Evolutionary conservation across 202 grass and related monocot genomes (phyloP), one percentile per base, ranked within the genome.

Genomic region (Bolboschoenoplectus hybrid): DNA sequence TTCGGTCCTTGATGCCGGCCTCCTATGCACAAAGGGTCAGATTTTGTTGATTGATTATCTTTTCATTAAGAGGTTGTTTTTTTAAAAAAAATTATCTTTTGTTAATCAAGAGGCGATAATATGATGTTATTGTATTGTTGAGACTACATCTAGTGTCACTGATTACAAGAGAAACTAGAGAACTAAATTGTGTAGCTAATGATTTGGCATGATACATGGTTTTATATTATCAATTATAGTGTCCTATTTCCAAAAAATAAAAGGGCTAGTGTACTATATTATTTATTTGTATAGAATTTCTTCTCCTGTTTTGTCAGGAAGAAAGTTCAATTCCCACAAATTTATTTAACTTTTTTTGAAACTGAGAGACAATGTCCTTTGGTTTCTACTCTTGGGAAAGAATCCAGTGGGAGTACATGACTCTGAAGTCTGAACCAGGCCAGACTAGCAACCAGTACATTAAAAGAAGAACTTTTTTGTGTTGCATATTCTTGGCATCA

Each of bases 1-100:
- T 98, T 86, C 93, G 93, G 0, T 94, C 95, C 35, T 80, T 94
- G 86, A 98, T 95, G 93, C 93, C 93, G 17, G 14, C 90, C 41
- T 91, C 89, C 81, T 98, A 91, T 45, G 91, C 73, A 16, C 95
- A 98, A 87, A 89, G 93, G 91, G 95, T 95, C 50, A 43, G 56
- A 19, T 38, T 70, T 32, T 9, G 2, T 63, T 63, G 7, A 44
- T 47, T 57, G 35, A 52, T 53, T 82, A 10, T 84, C 16, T 79
- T 53, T 85, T 60, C 38, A 2, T 45, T 6, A 82, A 63, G 17
- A 45, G 50, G 26, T 45, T 69, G 5, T 35, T 39, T 1, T 13
- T 39, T 0, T 0, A 26, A 26, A 67, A 67, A 9, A 5, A 12
- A 2, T 32, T 70, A 34, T 1, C 10, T 38, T 38, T 39, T 13